Evolutionary conservation across 352 stramenopile genomes (phyloP).

Genomic region (Phytophthora cajani): DNA sequence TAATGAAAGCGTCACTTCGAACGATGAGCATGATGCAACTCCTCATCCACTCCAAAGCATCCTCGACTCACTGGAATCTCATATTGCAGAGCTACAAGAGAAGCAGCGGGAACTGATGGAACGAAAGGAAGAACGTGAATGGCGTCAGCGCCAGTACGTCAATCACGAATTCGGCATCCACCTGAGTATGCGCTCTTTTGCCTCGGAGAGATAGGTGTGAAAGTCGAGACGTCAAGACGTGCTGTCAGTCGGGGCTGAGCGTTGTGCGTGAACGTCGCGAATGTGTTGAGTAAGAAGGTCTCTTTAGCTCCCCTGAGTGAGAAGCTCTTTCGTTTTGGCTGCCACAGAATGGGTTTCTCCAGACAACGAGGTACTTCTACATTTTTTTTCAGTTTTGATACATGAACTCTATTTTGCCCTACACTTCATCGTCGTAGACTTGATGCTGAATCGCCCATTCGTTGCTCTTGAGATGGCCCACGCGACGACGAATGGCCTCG

Average conservation of each 20-base stretch:
- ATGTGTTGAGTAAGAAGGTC: background rate
- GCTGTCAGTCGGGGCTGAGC: slow-evolving; percentile 3
- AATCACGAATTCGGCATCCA: slow-evolving; percentile 16
- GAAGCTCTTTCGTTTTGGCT: slow-evolving; percentile 11
- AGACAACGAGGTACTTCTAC: slow-evolving; percentile 2
- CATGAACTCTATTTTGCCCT: slow-evolving; percentile 25
- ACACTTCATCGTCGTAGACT: slow-evolving; percentile 89
- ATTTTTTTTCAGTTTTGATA: slow-evolving; percentile 9
- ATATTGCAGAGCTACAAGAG: slow-evolving; percentile 52
- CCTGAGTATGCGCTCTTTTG: slow-evolving; percentile 16
- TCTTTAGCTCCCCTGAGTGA: background rate
- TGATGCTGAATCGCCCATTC: slow-evolving; percentile 67
- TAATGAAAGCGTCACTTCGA: slow-evolving; percentile 23
- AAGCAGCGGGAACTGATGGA: slow-evolving; percentile 56
- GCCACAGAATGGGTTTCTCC: slow-evolving; percentile 13
- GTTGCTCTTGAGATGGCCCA: slow-evolving; percentile 66
- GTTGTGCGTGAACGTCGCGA: slow-evolving; percentile 3
- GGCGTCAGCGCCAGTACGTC: slow-evolving; percentile 26
- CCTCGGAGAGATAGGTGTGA: slow-evolving; percentile 6
- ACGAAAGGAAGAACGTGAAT: slow-evolving; percentile 60
- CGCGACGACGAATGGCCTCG: slow-evolving; percentile 33
- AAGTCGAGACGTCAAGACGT: background rate
- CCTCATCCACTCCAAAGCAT: slow-evolving; percentile 38
- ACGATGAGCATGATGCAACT: slow-evolving; percentile 28
- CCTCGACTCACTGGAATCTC: slow-evolving; percentile 43